These are phyloP conservation scores for Leishmania tropica DNA, from an alignment of 208 protist genomes.

Conservation along the genomic window DNA sequence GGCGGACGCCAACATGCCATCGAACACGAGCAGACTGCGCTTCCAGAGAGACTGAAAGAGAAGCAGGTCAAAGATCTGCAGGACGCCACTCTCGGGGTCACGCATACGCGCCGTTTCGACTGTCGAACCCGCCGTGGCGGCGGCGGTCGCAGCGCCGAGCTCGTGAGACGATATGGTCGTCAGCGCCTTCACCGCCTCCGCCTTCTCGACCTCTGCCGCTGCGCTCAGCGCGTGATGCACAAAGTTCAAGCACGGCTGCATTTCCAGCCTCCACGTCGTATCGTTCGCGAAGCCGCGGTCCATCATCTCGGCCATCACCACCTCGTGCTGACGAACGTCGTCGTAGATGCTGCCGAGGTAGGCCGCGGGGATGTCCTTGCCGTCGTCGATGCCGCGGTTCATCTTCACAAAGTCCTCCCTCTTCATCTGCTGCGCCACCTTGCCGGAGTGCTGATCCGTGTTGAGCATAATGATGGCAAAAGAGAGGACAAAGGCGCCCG, in stretches of 20 bases:
- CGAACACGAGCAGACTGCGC: constrained; percentile 56
- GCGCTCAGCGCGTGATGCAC: constrained; percentile 17
- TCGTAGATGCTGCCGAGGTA: constrained; percentile 94
- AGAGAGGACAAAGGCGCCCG: constrained; percentile 94
- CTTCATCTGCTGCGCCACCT: constrained; percentile 95
- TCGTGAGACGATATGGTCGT: constrained; percentile 12
- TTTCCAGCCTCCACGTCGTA: constrained; percentile 82
- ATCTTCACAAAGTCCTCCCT: constrained; percentile 93
- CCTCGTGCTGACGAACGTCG: constrained; percentile 90
- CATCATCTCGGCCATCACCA: constrained; percentile 93
- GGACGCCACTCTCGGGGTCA: background rate
- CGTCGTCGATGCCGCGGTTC: constrained; percentile 97
- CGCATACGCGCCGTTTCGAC: background rate
- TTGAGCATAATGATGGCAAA: constrained; percentile 99
- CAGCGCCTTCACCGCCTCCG: constrained; percentile 15
- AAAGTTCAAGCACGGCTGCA: constrained; percentile 36
- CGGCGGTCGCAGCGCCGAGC: background rate
- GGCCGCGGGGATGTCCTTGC: constrained; percentile 83
- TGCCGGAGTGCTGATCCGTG: constrained; percentile 97
- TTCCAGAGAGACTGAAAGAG: constrained; percentile 60
- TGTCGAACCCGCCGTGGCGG: background rate
- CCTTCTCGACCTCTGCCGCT: background rate
- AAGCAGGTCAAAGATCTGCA: constrained; percentile 42
- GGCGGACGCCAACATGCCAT: constrained; percentile 44
- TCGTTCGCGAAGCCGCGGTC: constrained; percentile 78